Conservation (phyloP, 2,329 filamentous ascomycete genomes). For the Monascus ruber region DNA sequence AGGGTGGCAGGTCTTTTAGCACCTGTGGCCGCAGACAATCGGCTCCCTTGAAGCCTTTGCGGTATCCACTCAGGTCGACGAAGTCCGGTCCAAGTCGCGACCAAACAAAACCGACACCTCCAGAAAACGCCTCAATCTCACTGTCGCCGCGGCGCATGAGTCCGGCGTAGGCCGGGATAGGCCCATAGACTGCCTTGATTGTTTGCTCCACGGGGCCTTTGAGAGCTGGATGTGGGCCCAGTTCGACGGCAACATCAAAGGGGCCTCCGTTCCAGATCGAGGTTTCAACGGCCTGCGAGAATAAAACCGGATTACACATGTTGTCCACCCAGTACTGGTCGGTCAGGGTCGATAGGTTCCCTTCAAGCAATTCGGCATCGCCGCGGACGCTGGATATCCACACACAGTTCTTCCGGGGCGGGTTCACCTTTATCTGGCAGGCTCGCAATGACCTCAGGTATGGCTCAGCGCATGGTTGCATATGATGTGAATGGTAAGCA, state of each 20-base stretch:
- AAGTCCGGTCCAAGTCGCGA: no score
- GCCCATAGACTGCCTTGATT: not conserved
- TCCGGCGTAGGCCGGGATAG: conserved; percentile 3
- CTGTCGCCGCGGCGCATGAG: conserved; percentile 1
- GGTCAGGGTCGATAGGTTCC: not conserved
- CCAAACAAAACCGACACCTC: no score
- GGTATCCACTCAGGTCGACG: not conserved
- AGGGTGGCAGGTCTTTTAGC: conserved; percentile 6
- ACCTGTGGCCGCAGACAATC: not conserved
- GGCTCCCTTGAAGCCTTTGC: not conserved
- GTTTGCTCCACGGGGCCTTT: conserved; percentile 12
- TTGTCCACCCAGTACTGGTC: conserved; percentile 12
- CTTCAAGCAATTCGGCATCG: not conserved
- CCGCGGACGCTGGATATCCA: conserved; percentile 5
- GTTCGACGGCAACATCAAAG: conserved; percentile 13
- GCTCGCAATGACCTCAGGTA: conserved; percentile 2
- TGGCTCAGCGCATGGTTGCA: conserved; percentile 2
- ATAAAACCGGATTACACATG: conserved; percentile 13
- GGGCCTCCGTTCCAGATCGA: conserved; percentile 5
- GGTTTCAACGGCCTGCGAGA: conserved; percentile 8
- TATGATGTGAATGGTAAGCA: conserved; percentile 11
- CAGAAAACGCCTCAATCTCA: no score
- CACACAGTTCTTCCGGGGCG: not conserved
- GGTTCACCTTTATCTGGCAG: not conserved
- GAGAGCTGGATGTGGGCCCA: conserved; percentile 25